Evolutionary conservation across 179 eudicot genomes (phyloP), one percentile per base, ranked within the genome.

Genomic region (Gypsophila paniculata): DNA sequence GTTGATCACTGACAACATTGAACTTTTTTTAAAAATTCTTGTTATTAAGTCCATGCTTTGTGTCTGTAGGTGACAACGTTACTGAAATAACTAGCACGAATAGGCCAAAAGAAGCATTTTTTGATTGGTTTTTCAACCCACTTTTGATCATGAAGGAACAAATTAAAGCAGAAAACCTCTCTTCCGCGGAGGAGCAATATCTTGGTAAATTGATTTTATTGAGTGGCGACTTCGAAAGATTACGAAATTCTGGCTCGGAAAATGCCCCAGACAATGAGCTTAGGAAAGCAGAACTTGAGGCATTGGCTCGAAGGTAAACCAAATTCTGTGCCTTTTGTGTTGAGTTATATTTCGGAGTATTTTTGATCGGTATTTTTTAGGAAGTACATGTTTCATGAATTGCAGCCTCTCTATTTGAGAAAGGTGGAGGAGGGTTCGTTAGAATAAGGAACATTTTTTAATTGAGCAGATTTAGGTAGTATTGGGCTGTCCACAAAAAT

Each of bases 111-210:
- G 99, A 91, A 49, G 80, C 80, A 18, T 81, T 91, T 76, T 91
- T 82, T 13, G 99, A 89, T 68, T 88, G 96, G 99, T 94, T 91
- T 80, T 69, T 88, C 74, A 88, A 86, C 82, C 99, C 97, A 1
- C 88, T 94, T 11, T 62, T 91, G 82, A 81, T 94, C 70, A 78
- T 94, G 57, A 94, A 89, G 81, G 99, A 94, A 48, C 99, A 94
- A 78, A 85, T 94, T 21, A 86, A 78, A 84, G 94, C 99, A 21
- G 86, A 83, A 69, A 87, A 86, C 62, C 91, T 94, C 49, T 83
- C 94, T 2, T 81, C 83, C 34, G 60, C 72, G 6, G 96, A 91
- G 55, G 97, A 86, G 73, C 87, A 83, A 8, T 91, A 91, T 72
- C 84, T 94, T 14, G 90, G 91, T 26, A 87, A 83, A 75, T 73